Percentiles rank a stretch among this genome's conserved stretches.
Conservation (phyloP, 257 asterid genomes). For the Solanum gandarillasii region DNA sequence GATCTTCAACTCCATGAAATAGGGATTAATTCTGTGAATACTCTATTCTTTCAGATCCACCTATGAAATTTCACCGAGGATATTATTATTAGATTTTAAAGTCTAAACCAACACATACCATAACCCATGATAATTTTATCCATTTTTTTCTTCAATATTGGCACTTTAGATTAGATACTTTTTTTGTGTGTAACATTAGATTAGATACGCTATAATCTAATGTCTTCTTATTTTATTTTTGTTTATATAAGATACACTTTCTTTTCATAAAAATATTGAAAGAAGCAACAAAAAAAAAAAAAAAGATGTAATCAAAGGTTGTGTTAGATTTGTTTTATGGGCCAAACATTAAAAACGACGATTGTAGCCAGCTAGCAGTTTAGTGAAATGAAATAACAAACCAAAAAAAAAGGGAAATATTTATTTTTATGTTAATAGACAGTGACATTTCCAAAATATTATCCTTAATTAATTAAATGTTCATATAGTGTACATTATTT, state of each 20-base stretch:
- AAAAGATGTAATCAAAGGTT: neutral
- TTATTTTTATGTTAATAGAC: neutral
- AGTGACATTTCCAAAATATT: neutral
- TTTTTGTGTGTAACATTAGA: neutral
- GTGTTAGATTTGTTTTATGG: neutral
- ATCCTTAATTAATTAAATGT: neutral
- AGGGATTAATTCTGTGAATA: accelerated
- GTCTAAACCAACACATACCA: neutral
- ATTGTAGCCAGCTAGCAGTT: neutral
- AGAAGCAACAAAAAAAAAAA: neutral
- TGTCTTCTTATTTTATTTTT: neutral
- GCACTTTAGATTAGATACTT: neutral
- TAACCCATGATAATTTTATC: neutral
- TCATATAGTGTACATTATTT: neutral
- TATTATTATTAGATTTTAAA: neutral
- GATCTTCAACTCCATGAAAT: neutral
- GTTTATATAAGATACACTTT: neutral
- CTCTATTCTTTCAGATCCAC: accelerated
- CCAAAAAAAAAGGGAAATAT: neutral
- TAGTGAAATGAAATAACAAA: neutral
- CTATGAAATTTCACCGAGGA: neutral
- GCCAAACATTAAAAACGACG: neutral
- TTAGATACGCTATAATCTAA: neutral
- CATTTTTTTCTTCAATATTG: neutral
- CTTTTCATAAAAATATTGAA: neutral